Base-by-base conservation (phyloP, 441 rosid genomes). In the Erodium moschatum region DNA sequence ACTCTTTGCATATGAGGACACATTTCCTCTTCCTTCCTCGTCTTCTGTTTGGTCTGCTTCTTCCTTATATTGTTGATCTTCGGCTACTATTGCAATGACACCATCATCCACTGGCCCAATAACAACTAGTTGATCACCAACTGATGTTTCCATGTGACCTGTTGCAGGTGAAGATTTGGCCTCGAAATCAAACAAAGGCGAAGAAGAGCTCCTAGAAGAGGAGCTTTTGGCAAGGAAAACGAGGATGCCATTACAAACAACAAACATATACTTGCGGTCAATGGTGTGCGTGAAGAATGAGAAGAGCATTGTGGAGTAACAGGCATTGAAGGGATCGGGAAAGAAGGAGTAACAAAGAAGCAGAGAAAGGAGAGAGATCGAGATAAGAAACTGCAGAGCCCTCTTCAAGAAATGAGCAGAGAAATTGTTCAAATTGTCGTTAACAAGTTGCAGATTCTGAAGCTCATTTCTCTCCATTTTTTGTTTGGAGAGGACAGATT, bases 201-300 rank as follows among this genome's bases (percentile, higher is more conserved):
- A 65, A 27, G 40, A 35, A 46, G 56, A 50, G 56, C 56, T n/a
- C 15, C 19, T 15, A n/a, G 62, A 19, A 16, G 70, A 1, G 1
- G 77, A 46, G 8, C 8, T 0, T 71, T 65, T 83, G 40, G 76
- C 83, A 15, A 85, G 81, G 70, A 85, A 64, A 65, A 83, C 85
- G 27, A 87, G 78, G 82, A 85, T 87, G 20, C 81, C 87, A 64
- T 84, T 83, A 68, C 84, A 87, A 4, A 87, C 56, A 10, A 87
- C 75, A 78, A 87, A 82, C 81, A 82, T 72, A 74, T 75, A 87
- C 72, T 84, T 87, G 62, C 83, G 77, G 65, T 83, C 86, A 0
- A 83, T 67, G 16, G 75, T n/a, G 58, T 40, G 82, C 1, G 79
- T 68, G 21, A 85, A 63, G 67, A 71, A 67, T 2, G 84, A 77